phyloP scores from a whole-genome alignment of 1,139 yeast species.

The Insectozyma bohioensis region DNA sequence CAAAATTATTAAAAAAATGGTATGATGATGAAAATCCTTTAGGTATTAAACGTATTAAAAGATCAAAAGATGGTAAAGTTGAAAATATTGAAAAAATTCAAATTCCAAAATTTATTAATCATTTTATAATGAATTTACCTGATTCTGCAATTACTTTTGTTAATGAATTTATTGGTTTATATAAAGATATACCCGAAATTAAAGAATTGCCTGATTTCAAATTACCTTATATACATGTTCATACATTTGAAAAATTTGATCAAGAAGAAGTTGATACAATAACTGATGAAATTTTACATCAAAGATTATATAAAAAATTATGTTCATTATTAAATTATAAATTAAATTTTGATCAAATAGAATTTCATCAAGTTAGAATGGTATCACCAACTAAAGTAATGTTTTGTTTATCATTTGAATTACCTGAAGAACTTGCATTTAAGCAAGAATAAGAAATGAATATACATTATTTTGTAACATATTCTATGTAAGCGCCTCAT shows the following conservation, averaged over 20 bases:
- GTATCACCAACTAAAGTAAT: constrained; percentile 97
- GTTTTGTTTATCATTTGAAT: constrained; percentile 81
- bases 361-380: constrained; percentile 81
- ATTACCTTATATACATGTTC: constrained; percentile 80
- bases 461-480: too few species aligned
- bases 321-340: constrained; percentile 51
- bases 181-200: constrained; percentile 38
- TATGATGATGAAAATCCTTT: constrained; percentile 23
- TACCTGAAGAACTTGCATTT: constrained; percentile 81
- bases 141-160: constrained; percentile 89
- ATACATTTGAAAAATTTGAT: constrained; percentile 87
- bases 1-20: constrained; percentile 48
- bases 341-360: constrained; percentile 45
- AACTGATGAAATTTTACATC: constrained; percentile 58
- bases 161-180: constrained; percentile 73
- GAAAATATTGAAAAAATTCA: constrained; percentile 27
- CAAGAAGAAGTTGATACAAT: constrained; percentile 69
- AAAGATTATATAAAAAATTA: constrained; percentile 61
- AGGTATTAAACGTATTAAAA: constrained; percentile 29
- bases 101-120: constrained; percentile 63
- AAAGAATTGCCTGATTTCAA: constrained; percentile 42
- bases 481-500: too few species aligned
- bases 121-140: constrained; percentile 95
- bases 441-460: too few species aligned
- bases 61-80: constrained; percentile 26